phyloP scores from a whole-genome alignment of 1,284 basidiomycete species.

The Ceratobasidium sp. region DNA sequence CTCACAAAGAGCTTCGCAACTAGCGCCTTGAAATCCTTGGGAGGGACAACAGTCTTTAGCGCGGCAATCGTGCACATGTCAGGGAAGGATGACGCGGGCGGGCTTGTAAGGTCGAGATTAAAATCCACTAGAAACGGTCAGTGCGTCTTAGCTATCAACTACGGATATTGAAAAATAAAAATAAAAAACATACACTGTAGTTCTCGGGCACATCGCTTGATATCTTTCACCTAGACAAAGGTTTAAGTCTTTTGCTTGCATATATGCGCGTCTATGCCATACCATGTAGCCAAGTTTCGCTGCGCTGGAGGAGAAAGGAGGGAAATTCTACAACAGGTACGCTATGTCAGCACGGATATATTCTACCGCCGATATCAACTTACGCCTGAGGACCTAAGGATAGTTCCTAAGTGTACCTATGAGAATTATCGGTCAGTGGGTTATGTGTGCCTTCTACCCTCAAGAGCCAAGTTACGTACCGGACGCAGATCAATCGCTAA shows the following conservation, averaged over 20 bases:
- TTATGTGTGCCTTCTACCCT: not conserved
- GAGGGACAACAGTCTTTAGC: not conserved
- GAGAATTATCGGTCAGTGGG: not conserved
- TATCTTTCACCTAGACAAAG: not conserved
- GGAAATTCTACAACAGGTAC: constrained; percentile 9
- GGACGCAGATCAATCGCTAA: constrained; percentile 14
- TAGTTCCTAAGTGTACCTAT: constrained; percentile 2
- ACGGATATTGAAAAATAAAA: not conserved
- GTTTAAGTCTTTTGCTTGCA: not conserved
- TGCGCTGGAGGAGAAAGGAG: constrained; percentile 7
- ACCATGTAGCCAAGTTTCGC: constrained; percentile 22
- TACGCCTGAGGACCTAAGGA: constrained; percentile 19
- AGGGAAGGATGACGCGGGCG: constrained; percentile 8
- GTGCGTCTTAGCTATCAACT: not conserved
- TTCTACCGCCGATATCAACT: not conserved
- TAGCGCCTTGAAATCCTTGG: not conserved
- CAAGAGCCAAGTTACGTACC: not conserved
- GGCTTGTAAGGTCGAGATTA: not conserved
- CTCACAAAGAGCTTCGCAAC: constrained; percentile 20
- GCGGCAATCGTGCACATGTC: constrained; percentile 19
- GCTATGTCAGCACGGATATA: not conserved
- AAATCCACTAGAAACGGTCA: constrained; percentile 4
- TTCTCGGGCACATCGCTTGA: constrained; percentile 3
- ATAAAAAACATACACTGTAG: constrained; percentile 2
- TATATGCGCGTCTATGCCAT: not conserved